Evolutionary conservation across 768 basidiomycete species (phyloP), one percentile per base, ranked within the genome.

Genomic region (Xerocomellus chrysenteron): DNA sequence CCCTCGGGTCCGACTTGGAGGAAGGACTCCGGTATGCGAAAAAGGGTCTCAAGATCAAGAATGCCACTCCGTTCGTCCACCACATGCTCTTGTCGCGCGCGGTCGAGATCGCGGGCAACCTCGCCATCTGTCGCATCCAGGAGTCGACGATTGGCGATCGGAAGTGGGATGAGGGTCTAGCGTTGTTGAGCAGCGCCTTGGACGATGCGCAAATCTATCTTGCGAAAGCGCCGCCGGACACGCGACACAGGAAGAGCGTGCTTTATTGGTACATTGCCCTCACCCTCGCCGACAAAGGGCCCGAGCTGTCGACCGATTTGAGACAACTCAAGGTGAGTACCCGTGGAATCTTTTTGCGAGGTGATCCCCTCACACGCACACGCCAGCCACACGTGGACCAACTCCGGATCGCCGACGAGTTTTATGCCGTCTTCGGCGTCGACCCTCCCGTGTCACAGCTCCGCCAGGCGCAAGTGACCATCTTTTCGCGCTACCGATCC

Each of bases 11-110:
- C 1, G 75, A 86, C 56, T 65, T 72, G 40, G 73, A 76, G 7
- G 74, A 76, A n/a, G 85, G 82, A 1, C 73, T 88, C 26, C 78
- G 82, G 9, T 82, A 78, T 1, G 81, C 83, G 57, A 87, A 87
- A 75, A 83, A 87, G 64, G 86, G 86, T 1, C 58, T 87, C 61
- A 85, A 83, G 64, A 80, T 82, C 72, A 77, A 76, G 56, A 65
- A 74, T 16, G 78, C 75, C 14, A 79, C 84, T 14, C 77, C 81
- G 3, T 88, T 86, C 56, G 67, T 88, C 7, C 77, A 77, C 42
- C 79, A 77, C 54, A 78, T 78, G 65, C 67, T 87, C 65, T 75
- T 84, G 70, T 81, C 83, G 59, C 80, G 86, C n/a, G 81, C 84
- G 0, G 78, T 84, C 4, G 80, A 81, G 60, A 82, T 84, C 59